Base-by-base conservation (phyloP, 768 basidiomycete species). In the Suillus placidus region DNA sequence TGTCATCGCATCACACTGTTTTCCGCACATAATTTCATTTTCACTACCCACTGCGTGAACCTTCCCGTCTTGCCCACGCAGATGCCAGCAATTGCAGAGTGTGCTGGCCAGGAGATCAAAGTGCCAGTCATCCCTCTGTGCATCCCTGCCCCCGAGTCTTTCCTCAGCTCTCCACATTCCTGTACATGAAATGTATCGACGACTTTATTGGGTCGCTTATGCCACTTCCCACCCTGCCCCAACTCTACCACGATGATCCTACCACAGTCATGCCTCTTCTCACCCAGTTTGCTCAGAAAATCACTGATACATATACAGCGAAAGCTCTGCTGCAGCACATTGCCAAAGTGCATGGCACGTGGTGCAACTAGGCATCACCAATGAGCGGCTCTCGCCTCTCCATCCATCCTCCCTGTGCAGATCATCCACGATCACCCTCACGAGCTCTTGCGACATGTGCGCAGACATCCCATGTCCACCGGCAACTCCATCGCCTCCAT, bases 111-210 rank as follows among this genome's bases (percentile, higher is more conserved):
- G 14, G 70, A 69, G 2, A 38, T 76, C 0, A 66, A 69, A 1
- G 30, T 94, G 6, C 92, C 93, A 26, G 85, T 94, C 20, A 80
- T 93, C 14, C 88, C 87, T 2, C 77, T 94, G 69, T 81, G 85
- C 49, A 81, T 94, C 14, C 92, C 93, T 2, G 88, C 89, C 2
- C 86, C 90, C 0, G 82, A 84, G 86, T 90, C 0, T 93, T 93
- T 77, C 77, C 85, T 10, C 76, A 87, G 38, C 80, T 94, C 10
- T 87, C 87, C 69, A 75, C 80, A 0, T 93, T 84, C 80, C 80
- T 94, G 68, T 92, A 94, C 79, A 84, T 84, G 34, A 87, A 90
- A 72, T 83, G 86, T 67, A 79, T 88, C 32, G 79, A 80, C 60
- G 67, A 77, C n/a, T 83, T 94, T 63, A 80, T 94, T 45, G 80